Conservation (phyloP, 352 stramenopile genomes). For the Globisporangium yorkense region DNA sequence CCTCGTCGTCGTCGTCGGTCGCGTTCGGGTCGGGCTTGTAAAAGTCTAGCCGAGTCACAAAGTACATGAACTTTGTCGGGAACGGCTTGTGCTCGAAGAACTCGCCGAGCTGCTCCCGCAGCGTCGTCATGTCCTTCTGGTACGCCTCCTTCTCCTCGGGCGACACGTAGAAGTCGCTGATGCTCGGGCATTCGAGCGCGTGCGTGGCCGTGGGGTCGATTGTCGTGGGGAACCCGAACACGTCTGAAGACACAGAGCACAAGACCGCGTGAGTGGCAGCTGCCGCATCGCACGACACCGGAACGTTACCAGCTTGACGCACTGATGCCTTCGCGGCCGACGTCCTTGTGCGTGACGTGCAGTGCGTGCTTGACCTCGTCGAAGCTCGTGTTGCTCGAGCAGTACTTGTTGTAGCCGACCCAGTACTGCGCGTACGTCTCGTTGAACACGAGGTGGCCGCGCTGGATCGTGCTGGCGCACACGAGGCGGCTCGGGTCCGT, state of each 20-base stretch:
- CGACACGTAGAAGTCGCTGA: constrained; percentile 60
- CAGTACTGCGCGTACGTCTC: constrained; percentile 87
- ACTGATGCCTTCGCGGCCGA: constrained; percentile 73
- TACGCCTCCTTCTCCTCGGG: constrained; percentile 63
- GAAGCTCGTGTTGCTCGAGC: constrained; percentile 64
- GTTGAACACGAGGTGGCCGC: constrained; percentile 82
- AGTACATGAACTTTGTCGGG: constrained; percentile 83
- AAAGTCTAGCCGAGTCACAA: constrained; percentile 79
- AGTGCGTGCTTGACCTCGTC: constrained; percentile 65
- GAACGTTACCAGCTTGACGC: constrained; percentile 15
- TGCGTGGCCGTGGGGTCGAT: constrained; percentile 61
- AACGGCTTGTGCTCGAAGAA: constrained; percentile 83
- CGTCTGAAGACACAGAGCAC: constrained; percentile 20
- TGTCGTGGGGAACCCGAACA: constrained; percentile 53
- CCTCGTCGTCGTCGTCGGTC: constrained; percentile 28
- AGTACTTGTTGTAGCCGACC: constrained; percentile 88
- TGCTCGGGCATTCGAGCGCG: constrained; percentile 47
- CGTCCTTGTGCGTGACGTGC: constrained; percentile 64
- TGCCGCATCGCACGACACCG: too few species aligned
- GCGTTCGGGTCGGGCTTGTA: constrained; percentile 50
- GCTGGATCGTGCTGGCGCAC: constrained; percentile 76
- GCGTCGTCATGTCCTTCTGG: constrained; percentile 58
- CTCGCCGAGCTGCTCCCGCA: constrained; percentile 60
- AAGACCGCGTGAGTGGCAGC: background rate
- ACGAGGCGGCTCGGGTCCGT: constrained; percentile 78